Base-by-base conservation (phyloP, 257 asterid genomes). In the Dorcoceras hygrometricum region DNA sequence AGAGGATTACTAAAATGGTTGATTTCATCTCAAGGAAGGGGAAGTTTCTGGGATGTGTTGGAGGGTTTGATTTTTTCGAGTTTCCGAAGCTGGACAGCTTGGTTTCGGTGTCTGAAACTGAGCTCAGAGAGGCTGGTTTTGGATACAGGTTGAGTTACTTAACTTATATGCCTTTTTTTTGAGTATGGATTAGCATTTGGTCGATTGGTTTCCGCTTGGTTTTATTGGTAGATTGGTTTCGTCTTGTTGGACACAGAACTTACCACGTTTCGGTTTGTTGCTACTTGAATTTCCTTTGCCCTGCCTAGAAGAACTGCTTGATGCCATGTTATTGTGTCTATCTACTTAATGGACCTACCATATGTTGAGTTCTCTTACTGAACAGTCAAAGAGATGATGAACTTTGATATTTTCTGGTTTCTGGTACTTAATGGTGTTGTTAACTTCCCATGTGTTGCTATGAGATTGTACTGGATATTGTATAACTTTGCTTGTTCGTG, bases 121-220 rank as follows among this genome's bases (percentile, higher is more conserved):
- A 84, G 80, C 92, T 94, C 24, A 81, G 96, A 71, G 97, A 81
- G 67, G 96, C 97, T 46, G 96, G 97, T 36, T 94, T 90, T 71
- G 96, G 99, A 36, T 94, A 94, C 83, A 86, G 96, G 97, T 93
- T 25, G 31, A 61, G 0, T 59, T 76, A 50, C 16, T 66, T 25
- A 51, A 50, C 16, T 66, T 25, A 51, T 62, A n/a, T 67, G 66
- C 28, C 46, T 23, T n/a, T n/a, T n/a, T n/a, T n/a, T 56, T 66
- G 25, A 34, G 20, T 2, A 66, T 43, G 28, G 28, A 58, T 61
- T 32, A 43, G 20, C 26, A 2, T 48, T n/a, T 9, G 48, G 53
- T 48, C 19, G 34, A 22, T 65, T 58, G 57, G 63, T 59, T 56
- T 55, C 5, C 67, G 26, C 32, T 60, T 72, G 73, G 16, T 31